Evolutionary conservation across 2,329 filamentous ascomycete species (phyloP).

Genomic region (Intubia oerlemansii): DNA sequence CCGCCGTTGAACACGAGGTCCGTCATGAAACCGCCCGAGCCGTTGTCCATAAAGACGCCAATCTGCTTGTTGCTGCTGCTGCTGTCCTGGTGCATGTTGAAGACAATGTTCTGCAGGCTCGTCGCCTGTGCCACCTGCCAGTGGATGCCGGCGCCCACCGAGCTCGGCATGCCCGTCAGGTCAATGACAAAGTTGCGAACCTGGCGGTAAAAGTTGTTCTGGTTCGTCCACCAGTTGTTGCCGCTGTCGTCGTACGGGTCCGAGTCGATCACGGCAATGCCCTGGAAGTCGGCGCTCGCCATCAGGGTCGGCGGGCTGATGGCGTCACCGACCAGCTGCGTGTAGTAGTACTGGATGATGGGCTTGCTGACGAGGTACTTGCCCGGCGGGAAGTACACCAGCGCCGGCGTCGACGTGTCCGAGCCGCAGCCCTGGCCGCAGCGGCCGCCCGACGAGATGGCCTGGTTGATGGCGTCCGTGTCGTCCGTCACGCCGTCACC

Average conservation of each 20-base stretch:
- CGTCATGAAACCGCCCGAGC: conserved; percentile 64
- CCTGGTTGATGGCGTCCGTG: conserved; percentile 69
- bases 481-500: conserved; percentile 57
- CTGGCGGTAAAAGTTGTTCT: conserved; percentile 70
- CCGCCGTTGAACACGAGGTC: conserved; percentile 73
- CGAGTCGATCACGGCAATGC: conserved; percentile 76
- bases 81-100: conserved; percentile 53
- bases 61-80: conserved; percentile 44
- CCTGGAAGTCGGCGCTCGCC: conserved; percentile 47
- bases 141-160: conserved; percentile 49
- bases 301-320: conserved; percentile 52
- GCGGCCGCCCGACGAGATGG: conserved; percentile 55
- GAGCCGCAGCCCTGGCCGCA: conserved; percentile 72
- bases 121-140: conserved; percentile 77
- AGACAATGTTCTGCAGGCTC: conserved; percentile 59
- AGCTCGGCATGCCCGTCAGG: conserved; percentile 39
- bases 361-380: conserved; percentile 66
- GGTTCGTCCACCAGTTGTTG: conserved; percentile 58
- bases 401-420: conserved; percentile 58
- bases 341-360: conserved; percentile 78
- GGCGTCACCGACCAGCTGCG: conserved; percentile 74
- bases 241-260: conserved; percentile 59
- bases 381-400: conserved; percentile 82
- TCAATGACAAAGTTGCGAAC: conserved; percentile 69
- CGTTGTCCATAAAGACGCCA: conserved; percentile 72